phyloP scores from a whole-genome alignment of 768 basidiomycete species.

The Calocybe gangraenosa region DNA sequence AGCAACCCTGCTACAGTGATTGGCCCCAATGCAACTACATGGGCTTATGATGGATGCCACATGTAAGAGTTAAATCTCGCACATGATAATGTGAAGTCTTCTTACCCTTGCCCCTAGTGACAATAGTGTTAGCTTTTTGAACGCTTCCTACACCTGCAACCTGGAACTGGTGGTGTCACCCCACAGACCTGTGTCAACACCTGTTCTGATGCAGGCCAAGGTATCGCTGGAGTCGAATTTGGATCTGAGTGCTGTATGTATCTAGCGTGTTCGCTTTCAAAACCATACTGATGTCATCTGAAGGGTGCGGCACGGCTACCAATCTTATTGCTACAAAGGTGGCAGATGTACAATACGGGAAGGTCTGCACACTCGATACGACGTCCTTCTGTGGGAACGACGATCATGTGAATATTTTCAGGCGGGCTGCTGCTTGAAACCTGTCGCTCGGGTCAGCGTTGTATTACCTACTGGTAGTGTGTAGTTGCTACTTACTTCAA shows the following conservation, averaged over 20 bases:
- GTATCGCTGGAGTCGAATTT: slow-evolving; percentile 5
- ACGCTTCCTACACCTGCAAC: slow-evolving; percentile 3
- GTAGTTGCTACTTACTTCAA: too few relatives aligned
- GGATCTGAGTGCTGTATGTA: slow-evolving; percentile 6
- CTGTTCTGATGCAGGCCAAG: not conserved
- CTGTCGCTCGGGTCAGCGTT: too few relatives aligned
- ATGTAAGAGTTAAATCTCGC: slow-evolving; percentile 1
- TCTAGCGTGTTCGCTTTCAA: not conserved
- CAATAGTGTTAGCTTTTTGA: slow-evolving; percentile 6
- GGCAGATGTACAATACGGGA: slow-evolving; percentile 2
- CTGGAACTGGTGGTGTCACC: not conserved
- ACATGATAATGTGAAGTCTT: not conserved
- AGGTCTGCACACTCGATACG: slow-evolving; percentile 4
- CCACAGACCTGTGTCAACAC: slow-evolving; percentile 6
- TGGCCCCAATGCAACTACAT: not conserved
- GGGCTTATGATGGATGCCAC: slow-evolving; percentile 4
- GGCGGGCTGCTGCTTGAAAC: too few relatives aligned
- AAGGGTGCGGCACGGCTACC: slow-evolving; percentile 5
- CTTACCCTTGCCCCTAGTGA: slow-evolving; percentile 1
- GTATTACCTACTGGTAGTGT: too few relatives aligned
- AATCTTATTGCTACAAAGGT: slow-evolving; percentile 1
- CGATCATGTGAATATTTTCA: slow-evolving; percentile 6
- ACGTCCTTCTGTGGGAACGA: slow-evolving; percentile 9
- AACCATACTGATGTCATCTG: not conserved
- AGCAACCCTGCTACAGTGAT: slow-evolving; percentile 1